Conservation (phyloP, 192 early-diverging fungal genomes). For the Coemansia aciculifera region DNA sequence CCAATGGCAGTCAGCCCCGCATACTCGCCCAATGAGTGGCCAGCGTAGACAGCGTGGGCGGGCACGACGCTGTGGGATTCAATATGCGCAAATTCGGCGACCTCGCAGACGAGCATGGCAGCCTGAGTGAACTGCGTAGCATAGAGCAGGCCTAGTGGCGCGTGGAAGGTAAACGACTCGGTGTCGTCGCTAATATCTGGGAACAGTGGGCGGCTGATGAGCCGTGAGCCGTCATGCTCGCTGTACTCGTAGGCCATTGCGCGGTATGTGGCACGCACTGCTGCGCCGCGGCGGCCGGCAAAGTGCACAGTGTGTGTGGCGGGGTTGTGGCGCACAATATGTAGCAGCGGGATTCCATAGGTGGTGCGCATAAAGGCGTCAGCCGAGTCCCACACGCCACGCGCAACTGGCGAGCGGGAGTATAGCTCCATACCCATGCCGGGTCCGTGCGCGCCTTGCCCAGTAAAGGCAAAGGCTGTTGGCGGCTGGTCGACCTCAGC, state of each 20-base stretch:
- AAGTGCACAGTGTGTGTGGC: constrained; percentile 60
- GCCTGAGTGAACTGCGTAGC: constrained; percentile 97
- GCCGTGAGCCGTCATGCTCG: constrained; percentile 64
- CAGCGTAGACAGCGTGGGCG: constrained; percentile 83
- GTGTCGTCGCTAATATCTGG: constrained; percentile 83
- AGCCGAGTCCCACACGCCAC: constrained; percentile 88
- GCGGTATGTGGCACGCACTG: constrained; percentile 62
- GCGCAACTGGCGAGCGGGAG: constrained; percentile 74
- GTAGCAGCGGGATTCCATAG: constrained; percentile 62
- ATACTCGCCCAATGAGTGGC: constrained; percentile 95
- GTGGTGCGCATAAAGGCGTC: constrained; percentile 82
- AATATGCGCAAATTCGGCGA: constrained; percentile 89
- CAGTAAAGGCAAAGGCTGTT: constrained; percentile 92
- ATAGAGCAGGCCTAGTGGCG: constrained; percentile 83
- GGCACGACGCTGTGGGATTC: constrained; percentile 83
- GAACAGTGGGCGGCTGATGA: constrained; percentile 83
- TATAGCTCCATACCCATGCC: constrained; percentile 98
- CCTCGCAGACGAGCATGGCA: constrained; percentile 88
- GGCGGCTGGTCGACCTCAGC: constrained; percentile 93
- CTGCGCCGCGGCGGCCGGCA: constrained; percentile 45
- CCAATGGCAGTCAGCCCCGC: constrained; percentile 87
- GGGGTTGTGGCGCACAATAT: constrained; percentile 57
- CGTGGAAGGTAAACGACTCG: constrained; percentile 81
- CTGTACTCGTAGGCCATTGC: constrained; percentile 91
- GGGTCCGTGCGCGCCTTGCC: constrained; percentile 93